Conservation (phyloP, 495 filamentous ascomycete species). For the Penicillium diatomitis region DNA sequence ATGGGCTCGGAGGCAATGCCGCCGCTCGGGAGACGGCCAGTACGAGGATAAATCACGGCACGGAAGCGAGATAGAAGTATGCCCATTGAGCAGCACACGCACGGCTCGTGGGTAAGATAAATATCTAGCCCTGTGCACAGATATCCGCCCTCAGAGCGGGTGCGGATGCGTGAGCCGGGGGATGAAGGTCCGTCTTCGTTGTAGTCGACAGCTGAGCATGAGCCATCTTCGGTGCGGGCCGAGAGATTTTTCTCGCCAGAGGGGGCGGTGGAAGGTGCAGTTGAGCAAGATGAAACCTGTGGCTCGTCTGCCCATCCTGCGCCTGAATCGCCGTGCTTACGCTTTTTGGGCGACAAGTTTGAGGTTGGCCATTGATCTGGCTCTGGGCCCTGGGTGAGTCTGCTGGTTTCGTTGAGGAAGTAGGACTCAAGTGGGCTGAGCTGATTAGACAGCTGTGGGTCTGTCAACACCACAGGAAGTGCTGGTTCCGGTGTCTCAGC, state of each 20-base stretch:
- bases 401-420: constrained; percentile 23
- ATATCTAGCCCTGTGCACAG: constrained; percentile 86
- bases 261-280: constrained; percentile 5
- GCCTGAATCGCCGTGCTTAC: constrained; percentile 13
- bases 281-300: neutral
- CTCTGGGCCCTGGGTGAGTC: neutral
- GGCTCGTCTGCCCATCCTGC: constrained; percentile 1
- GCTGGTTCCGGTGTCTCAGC: neutral
- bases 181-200: neutral
- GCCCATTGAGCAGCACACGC: constrained; percentile 93
- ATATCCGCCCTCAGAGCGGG: constrained; percentile 63
- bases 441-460: constrained; percentile 7
- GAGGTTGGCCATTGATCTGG: neutral
- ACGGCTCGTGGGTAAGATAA: constrained; percentile 90
- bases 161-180: constrained; percentile 25
- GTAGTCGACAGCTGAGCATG: neutral
- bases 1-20: constrained; percentile 33
- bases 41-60: constrained; percentile 63
- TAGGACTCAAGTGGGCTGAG: constrained; percentile 29
- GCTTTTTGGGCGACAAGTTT: constrained; percentile 11
- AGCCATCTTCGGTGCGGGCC: neutral
- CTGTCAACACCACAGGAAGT: neutral
- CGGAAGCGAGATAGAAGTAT: constrained; percentile 85
- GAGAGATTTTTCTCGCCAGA: neutral
- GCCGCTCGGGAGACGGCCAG: constrained; percentile 32